Evolutionary conservation across 257 asterid species (phyloP).

Genomic region (Nicotiana obtusifolia): DNA sequence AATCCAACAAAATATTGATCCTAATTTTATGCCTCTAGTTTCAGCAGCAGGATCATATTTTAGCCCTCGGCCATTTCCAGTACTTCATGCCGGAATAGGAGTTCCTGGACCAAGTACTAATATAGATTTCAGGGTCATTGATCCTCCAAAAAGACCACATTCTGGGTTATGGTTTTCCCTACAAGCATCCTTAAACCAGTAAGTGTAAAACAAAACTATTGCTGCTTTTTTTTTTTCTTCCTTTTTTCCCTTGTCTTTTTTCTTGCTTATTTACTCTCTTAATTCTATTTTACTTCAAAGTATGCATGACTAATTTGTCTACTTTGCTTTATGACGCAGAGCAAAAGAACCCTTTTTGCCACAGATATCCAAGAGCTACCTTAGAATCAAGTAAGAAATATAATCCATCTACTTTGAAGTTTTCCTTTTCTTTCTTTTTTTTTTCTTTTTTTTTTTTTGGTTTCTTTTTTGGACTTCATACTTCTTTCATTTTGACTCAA

Average conservation of each 20-base stretch:
- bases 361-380: constrained; percentile 84
- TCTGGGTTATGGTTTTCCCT: constrained; percentile 88
- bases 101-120: constrained; percentile 19
- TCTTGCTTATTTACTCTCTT: not conserved
- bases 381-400: constrained; percentile 74
- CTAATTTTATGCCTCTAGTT: constrained; percentile 13
- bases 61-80: constrained; percentile 36
- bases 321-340: constrained; percentile 31
- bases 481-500: not conserved
- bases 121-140: constrained; percentile 63
- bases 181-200: constrained; percentile 74
- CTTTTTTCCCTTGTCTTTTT: not conserved
- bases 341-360: constrained; percentile 75
- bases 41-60: constrained; percentile 28
- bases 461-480: not conserved
- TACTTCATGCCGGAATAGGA: constrained; percentile 20
- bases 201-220: constrained; percentile 19
- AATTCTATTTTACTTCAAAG: not conserved
- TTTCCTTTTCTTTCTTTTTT: not conserved
- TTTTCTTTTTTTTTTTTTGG: not conserved
- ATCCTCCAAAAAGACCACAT: constrained; percentile 75
- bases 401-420: not conserved
- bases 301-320: not conserved
- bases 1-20: constrained; percentile 43
- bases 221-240: not conserved